Base-by-base conservation (phyloP, 2,329 filamentous ascomycete genomes). In the Fusarium albosuccineum region DNA sequence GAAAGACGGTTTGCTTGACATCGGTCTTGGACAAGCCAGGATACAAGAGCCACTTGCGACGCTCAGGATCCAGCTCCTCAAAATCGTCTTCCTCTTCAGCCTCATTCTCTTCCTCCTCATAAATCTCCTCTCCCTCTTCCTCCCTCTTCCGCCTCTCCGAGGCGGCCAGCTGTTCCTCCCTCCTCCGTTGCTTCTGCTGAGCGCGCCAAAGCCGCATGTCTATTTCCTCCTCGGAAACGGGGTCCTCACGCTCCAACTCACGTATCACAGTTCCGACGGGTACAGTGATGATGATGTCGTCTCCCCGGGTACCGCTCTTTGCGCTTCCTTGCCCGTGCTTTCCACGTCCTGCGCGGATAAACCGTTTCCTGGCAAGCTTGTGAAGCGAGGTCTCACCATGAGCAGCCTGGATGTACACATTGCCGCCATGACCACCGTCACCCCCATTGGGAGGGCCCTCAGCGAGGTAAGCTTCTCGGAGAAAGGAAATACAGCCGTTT, bases 401-500 rank as follows among this genome's bases (percentile, higher is more conserved):
- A 2, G 97, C 89, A 8, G 96, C 94, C 80, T 98, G 95, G 60
- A 99, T 97, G 78, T 97, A 98, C 69, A 99, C 85, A 73, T 92
- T 97, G 39, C 96, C 96, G 64, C 96, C 96, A 57, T 89, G 91
- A 5, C 96, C 96, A 41, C 96, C 96, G 76, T 99, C 94, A 62
- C 96, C 96, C 49, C 96, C 96, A 78, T 99, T 98, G 9, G 96
- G 89, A 10, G 96, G 96, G 0, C 96, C 96, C 67, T 97, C 90
- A 44, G 90, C 88, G 30, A 97, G 85, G 78, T 92, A 98, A 66
- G 95, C 95, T 74, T 99, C 96, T 17, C 95, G 91, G 42, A 97
- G 82, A 76, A 98, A 99, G 0, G 96, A 96, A 51, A 98, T 93
- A 75, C 96, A 99, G 66, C 96, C 96, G 75, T 96, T 90, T 9